These are phyloP conservation scores for Amaranthus hypochondriacus DNA, from an alignment of 148 eudicot genomes.

Conservation along the genomic window DNA sequence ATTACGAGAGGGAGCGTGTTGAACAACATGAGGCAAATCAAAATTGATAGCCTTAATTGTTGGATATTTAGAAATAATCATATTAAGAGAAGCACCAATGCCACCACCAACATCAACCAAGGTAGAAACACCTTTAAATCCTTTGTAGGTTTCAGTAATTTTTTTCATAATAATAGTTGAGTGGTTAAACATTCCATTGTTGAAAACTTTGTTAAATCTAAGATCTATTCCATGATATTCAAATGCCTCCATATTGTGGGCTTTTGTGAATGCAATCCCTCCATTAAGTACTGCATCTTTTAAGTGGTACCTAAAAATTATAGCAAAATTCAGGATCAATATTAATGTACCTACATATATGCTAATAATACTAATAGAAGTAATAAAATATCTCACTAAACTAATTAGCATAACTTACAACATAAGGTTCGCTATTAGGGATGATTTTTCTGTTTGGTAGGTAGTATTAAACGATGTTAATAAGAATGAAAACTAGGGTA, in stretches of 20 bases:
- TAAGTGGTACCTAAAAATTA: neutral
- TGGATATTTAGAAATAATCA: conserved; percentile 24
- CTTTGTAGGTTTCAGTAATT: conserved; percentile 14
- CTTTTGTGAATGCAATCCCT: conserved; percentile 21
- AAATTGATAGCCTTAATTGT: conserved; percentile 25
- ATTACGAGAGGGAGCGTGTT: conserved; percentile 2
- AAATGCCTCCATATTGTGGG: conserved; percentile 20
- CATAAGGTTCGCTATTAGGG: too few relatives aligned
- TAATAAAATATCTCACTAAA: too few relatives aligned
- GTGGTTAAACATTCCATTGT: conserved; percentile 24
- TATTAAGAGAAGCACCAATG: conserved; percentile 20
- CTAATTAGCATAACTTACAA: too few relatives aligned
- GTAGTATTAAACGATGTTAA: too few relatives aligned
- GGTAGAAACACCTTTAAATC: conserved; percentile 19
- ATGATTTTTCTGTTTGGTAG: too few relatives aligned
- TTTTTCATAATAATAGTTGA: conserved; percentile 17
- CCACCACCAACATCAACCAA: conserved; percentile 37
- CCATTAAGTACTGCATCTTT: conserved; percentile 11
- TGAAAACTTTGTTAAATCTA: conserved; percentile 16
- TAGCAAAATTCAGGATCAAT: too few relatives aligned
- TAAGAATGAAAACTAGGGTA: too few relatives aligned
- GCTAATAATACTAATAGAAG: too few relatives aligned
- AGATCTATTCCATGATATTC: conserved; percentile 18
- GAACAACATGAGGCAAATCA: conserved; percentile 28
- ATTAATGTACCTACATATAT: too few relatives aligned